A percentile compares a stretch with the other conserved stretches of the same genome.
phyloP scores from a whole-genome alignment of 2,329 filamentous ascomycete species.

The Aspergillus sp. region DNA sequence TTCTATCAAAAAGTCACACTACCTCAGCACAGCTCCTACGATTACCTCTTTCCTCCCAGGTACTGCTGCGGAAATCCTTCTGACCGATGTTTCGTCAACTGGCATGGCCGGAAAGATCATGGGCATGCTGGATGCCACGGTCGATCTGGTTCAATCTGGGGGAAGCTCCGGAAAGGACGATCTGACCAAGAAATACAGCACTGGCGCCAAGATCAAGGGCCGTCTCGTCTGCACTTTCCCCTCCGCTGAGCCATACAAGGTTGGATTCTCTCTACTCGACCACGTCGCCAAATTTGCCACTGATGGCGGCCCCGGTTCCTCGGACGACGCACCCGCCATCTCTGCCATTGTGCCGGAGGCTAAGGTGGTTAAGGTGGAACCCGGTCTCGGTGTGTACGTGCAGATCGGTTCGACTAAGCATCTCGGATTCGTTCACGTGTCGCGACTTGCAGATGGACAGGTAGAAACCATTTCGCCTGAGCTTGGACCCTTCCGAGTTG shows the following conservation, averaged over 20 bases:
- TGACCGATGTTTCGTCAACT: conserved; percentile 71
- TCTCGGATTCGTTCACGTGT: conserved; percentile 94
- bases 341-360: conserved; percentile 77
- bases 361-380: conserved; percentile 76
- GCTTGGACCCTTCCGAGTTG: conserved; percentile 75
- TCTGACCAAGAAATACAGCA: conserved; percentile 75
- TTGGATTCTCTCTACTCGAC: conserved; percentile 86
- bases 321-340: conserved; percentile 47
- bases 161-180: conserved; percentile 68
- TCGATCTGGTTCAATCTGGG: conserved; percentile 87
- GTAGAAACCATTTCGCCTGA: conserved; percentile 77
- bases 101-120: conserved; percentile 90
- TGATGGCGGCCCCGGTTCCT: conserved; percentile 39
- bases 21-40: conserved; percentile 74
- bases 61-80: conserved; percentile 80
- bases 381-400: conserved; percentile 78
- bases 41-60: conserved; percentile 90
- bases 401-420: conserved; percentile 65
- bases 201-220: conserved; percentile 80
- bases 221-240: conserved; percentile 88
- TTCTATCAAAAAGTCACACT: conserved; percentile 65
- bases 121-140: conserved; percentile 86
- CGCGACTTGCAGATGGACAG: conserved; percentile 84
- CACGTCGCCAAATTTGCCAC: conserved; percentile 69
- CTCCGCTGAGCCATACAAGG: conserved; percentile 72